These are phyloP conservation scores for Solanum hybrid DNA, from an alignment of 305 asterid species.

Conservation along the genomic window DNA sequence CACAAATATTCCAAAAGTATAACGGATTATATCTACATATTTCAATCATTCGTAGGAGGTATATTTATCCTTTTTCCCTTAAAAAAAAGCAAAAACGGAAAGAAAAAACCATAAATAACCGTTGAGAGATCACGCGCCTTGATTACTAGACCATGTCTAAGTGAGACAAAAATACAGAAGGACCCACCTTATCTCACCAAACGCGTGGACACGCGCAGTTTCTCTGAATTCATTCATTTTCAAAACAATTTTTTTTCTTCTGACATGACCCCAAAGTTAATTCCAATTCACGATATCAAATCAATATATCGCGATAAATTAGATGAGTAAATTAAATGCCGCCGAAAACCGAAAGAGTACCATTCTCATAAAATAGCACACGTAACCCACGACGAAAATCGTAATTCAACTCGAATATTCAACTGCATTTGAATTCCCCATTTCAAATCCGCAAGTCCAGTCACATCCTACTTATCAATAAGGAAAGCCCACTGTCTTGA, in stretches of 20 bases:
- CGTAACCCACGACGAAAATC: slow-evolving; percentile 4
- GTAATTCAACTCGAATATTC: slow-evolving; percentile 40
- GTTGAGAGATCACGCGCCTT: not conserved
- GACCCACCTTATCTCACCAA: slow-evolving; percentile 5
- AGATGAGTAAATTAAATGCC: not conserved
- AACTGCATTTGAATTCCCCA: slow-evolving; percentile 57
- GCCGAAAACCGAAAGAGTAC: slow-evolving; percentile 1
- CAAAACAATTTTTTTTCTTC: not conserved
- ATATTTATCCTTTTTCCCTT: too few species aligned
- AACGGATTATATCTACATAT: too few species aligned
- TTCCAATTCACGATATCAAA: not conserved
- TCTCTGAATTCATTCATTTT: not conserved
- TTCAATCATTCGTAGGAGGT: too few species aligned
- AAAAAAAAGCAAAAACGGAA: not conserved
- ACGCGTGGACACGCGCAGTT: not conserved
- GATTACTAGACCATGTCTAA: not conserved
- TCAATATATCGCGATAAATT: not conserved
- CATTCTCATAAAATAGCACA: not conserved
- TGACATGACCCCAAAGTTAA: not conserved
- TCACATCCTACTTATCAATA: slow-evolving; percentile 38
- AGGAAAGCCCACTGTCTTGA: slow-evolving; percentile 20
- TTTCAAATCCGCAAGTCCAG: slow-evolving; percentile 81
- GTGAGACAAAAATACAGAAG: not conserved
- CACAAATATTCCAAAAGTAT: too few species aligned
- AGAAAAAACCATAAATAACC: too few species aligned